These are phyloP conservation scores for Penicilliopsis zonata DNA, from an alignment of 495 filamentous ascomycete species.

Conservation along the genomic window DNA sequence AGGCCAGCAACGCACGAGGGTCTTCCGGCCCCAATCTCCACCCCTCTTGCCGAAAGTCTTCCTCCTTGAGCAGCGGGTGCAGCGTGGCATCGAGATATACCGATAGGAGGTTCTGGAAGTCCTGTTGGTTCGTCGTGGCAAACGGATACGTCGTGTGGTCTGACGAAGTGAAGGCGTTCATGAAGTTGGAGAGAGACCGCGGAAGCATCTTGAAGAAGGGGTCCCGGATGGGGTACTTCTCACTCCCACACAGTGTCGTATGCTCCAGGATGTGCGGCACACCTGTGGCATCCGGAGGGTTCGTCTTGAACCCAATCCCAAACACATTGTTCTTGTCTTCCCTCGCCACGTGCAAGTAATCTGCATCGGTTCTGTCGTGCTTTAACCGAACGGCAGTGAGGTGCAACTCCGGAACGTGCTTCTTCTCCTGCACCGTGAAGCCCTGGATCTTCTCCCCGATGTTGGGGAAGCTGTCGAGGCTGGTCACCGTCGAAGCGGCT, in stretches of 20 bases:
- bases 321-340: conserved; percentile 99
- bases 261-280: conserved; percentile 97
- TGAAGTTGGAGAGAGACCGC: conserved; percentile 92
- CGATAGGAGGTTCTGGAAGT: conserved; percentile 90
- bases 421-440: conserved; percentile 77
- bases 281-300: conserved; percentile 90
- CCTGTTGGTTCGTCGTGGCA: conserved; percentile 90
- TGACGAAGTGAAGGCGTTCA: conserved; percentile 95
- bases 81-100: conserved; percentile 95
- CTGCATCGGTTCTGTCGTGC: conserved; percentile 88
- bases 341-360: conserved; percentile 87
- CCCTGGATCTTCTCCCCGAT: conserved; percentile 81
- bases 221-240: conserved; percentile 95
- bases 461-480: conserved; percentile 57
- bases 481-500: conserved; percentile 55
- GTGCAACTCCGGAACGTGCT: conserved; percentile 89
- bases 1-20: conserved; percentile 40
- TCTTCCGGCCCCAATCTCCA: conserved; percentile 94
- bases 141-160: conserved; percentile 99
- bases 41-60: conserved; percentile 93
- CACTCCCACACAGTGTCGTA: conserved; percentile 90
- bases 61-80: conserved; percentile 71
- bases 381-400: conserved; percentile 78
- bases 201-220: conserved; percentile 99
- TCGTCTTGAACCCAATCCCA: conserved; percentile 97